These are phyloP conservation scores for Tulasnella sp. DNA, from an alignment of 768 basidiomycete species.

Conservation along the genomic window DNA sequence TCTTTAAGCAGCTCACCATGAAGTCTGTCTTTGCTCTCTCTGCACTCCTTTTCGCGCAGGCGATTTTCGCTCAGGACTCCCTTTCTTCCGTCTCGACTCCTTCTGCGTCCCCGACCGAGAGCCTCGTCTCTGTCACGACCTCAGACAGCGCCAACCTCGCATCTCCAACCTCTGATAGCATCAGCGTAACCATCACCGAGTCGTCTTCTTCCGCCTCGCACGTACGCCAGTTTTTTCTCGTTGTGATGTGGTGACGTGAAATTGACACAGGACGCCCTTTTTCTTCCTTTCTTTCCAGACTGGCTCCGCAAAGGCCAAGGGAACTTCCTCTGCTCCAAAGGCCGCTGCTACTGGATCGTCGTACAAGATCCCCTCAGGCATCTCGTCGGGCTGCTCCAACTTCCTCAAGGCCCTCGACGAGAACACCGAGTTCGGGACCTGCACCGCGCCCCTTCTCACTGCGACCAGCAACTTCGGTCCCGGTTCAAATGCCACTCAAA, in stretches of 20 bases:
- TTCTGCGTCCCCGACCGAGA: not conserved
- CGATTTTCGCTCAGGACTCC: slow-evolving; percentile 2
- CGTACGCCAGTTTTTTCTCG: not conserved
- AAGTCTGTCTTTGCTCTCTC: slow-evolving; percentile 15
- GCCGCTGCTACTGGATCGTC: slow-evolving; percentile 37
- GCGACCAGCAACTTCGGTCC: slow-evolving; percentile 40
- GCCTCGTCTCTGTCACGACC: not conserved
- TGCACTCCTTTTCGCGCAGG: slow-evolving; percentile 6
- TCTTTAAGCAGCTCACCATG: slow-evolving; percentile 20
- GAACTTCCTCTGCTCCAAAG: slow-evolving; percentile 5
- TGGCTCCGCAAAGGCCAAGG: not conserved
- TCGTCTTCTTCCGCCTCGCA: not conserved
- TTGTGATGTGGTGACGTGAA: not conserved
- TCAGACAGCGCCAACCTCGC: not conserved
- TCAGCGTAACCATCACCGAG: not conserved
- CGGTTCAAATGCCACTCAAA: slow-evolving; percentile 47
- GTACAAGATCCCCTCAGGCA: slow-evolving; percentile 62
- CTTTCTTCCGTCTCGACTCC: not conserved
- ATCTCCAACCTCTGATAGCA: not conserved
- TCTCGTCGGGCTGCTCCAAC: slow-evolving; percentile 50
- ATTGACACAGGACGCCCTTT: slow-evolving; percentile 5
- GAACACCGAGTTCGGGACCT: slow-evolving; percentile 53
- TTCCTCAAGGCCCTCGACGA: slow-evolving; percentile 64
- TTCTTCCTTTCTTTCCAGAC: not conserved
- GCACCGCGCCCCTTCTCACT: slow-evolving; percentile 57